phyloP scores from a whole-genome alignment of 495 filamentous ascomycete species.

The Tuber magnatum region DNA sequence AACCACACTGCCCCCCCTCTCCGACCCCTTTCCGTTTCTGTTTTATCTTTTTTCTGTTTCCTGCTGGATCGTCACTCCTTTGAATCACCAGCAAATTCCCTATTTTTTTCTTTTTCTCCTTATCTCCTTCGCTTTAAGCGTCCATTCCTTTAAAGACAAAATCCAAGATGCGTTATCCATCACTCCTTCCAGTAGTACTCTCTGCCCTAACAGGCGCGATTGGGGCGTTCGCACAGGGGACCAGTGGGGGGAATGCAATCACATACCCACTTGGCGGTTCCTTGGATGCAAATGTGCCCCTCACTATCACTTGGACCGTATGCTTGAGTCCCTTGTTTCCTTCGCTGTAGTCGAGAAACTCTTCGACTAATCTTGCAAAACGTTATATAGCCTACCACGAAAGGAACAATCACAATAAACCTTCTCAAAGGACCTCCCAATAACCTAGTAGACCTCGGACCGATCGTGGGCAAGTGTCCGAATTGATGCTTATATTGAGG shows the following conservation, averaged over 20 bases:
- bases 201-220: slow-evolving; percentile 10
- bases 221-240: slow-evolving; percentile 22
- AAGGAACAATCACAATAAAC: slow-evolving; percentile 36
- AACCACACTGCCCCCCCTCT: background rate
- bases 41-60: slow-evolving; percentile 2
- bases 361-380: background rate
- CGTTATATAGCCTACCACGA: slow-evolving; percentile 34
- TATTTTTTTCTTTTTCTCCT: slow-evolving; percentile 12
- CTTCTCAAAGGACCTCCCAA: slow-evolving; percentile 37
- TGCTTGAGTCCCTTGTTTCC: slow-evolving; percentile 13
- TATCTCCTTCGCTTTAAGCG: slow-evolving; percentile 19
- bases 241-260: slow-evolving; percentile 32
- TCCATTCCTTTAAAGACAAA: slow-evolving; percentile 23
- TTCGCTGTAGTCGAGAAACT: background rate
- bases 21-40: background rate
- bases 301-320: slow-evolving; percentile 36
- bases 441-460: slow-evolving; percentile 27
- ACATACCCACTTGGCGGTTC: slow-evolving; percentile 32
- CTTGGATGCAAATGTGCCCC: slow-evolving; percentile 14
- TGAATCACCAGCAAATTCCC: background rate
- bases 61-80: slow-evolving; percentile 11
- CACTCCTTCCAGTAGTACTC: slow-evolving; percentile 19
- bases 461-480: slow-evolving; percentile 30
- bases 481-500: background rate
- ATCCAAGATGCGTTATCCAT: slow-evolving; percentile 17